These are phyloP conservation scores for Colletotrichum sp. DNA, from an alignment of 2,329 filamentous ascomycete genomes.

Conservation along the genomic window DNA sequence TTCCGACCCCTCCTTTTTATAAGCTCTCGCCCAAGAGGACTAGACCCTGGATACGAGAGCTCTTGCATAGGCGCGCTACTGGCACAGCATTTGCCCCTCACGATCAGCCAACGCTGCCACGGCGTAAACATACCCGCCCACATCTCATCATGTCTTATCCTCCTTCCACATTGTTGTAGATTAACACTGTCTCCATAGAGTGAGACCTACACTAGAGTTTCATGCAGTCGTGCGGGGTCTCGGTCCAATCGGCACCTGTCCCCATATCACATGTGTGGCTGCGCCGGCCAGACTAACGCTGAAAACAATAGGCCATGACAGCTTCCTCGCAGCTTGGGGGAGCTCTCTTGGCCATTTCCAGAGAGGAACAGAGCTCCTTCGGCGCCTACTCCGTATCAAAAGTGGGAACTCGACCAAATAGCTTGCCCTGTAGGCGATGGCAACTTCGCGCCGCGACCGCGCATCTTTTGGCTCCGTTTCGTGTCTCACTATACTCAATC, in stretches of 20 bases:
- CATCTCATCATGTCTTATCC: constrained; percentile 5
- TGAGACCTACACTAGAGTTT: background rate
- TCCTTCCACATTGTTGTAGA: constrained; percentile 16
- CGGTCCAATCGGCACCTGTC: constrained; percentile 17
- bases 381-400: constrained; percentile 14
- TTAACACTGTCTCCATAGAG: background rate
- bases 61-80: background rate
- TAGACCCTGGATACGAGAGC: background rate
- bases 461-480: background rate
- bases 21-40: background rate
- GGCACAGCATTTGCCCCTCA: constrained; percentile 2
- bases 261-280: constrained; percentile 13
- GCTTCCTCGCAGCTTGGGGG: background rate
- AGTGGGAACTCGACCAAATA: background rate
- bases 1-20: constrained; percentile 6
- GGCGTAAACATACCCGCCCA: background rate
- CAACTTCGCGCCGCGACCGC: background rate
- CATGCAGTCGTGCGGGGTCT: constrained; percentile 19
- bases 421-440: background rate
- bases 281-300: background rate
- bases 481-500: constrained; percentile 15
- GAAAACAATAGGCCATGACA: background rate
- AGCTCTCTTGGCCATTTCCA: background rate
- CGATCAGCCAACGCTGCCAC: background rate
- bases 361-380: background rate